Conservation (phyloP, 768 basidiomycete genomes). For the Rubroboletus satanas region DNA sequence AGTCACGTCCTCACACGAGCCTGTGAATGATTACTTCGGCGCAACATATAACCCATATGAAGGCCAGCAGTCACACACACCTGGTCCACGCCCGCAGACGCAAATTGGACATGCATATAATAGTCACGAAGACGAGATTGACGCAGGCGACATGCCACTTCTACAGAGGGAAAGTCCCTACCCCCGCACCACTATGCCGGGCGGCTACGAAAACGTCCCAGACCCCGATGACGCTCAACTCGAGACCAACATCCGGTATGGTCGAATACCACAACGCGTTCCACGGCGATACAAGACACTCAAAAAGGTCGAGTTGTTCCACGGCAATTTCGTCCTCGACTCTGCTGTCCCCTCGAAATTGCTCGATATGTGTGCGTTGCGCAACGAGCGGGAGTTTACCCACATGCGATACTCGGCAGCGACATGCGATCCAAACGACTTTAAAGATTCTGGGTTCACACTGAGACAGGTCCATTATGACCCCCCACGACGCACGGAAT, state of each 20-base stretch:
- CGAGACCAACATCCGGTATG: slow-evolving; percentile 77
- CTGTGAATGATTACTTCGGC: slow-evolving; percentile 11
- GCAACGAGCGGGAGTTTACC: slow-evolving; percentile 85
- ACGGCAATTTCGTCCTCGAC: slow-evolving; percentile 92
- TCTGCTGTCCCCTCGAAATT: slow-evolving; percentile 88
- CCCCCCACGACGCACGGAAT: slow-evolving; percentile 84
- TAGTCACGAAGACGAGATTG: slow-evolving; percentile 41
- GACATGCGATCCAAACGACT: slow-evolving; percentile 95
- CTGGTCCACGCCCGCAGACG: slow-evolving; percentile 26
- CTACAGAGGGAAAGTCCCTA: slow-evolving; percentile 41
- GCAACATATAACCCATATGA: slow-evolving; percentile 24
- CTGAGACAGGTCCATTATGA: slow-evolving; percentile 90
- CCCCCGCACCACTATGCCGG: slow-evolving; percentile 40
- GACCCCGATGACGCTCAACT: slow-evolving; percentile 29
- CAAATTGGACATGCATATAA: slow-evolving; percentile 33
- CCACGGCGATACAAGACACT: slow-evolving; percentile 89
- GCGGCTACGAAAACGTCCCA: slow-evolving; percentile 37
- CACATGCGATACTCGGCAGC: slow-evolving; percentile 96
- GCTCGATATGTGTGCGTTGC: slow-evolving; percentile 72
- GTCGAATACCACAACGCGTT: slow-evolving; percentile 86
- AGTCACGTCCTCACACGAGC: slow-evolving; percentile 21
- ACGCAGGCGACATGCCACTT: slow-evolving; percentile 66
- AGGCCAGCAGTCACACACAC: slow-evolving; percentile 11
- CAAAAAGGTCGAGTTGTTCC: slow-evolving; percentile 89
- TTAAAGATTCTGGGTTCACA: slow-evolving; percentile 76